Percentiles rank a stretch among this genome's conserved stretches.
Evolutionary conservation across 2,329 filamentous ascomycete genomes (phyloP).

Genomic region (Cladophialophora carrionii): DNA sequence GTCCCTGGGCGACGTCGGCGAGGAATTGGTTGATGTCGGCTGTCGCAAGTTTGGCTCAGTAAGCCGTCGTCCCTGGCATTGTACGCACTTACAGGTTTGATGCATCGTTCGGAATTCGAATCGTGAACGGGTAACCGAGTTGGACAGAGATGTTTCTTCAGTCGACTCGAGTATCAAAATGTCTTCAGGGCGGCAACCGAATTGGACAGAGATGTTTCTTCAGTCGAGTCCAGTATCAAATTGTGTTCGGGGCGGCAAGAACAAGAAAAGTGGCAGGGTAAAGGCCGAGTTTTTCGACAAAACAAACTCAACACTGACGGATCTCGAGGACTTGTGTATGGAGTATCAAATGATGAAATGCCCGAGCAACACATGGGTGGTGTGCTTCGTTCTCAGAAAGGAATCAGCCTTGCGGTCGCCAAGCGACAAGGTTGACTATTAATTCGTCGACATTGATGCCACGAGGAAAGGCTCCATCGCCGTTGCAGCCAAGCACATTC

Average conservation of each 20-base stretch:
- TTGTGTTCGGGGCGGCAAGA: background rate
- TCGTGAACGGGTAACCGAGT: background rate
- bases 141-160: background rate
- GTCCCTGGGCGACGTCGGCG: conserved; percentile 16
- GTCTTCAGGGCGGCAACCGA: too few relatives aligned
- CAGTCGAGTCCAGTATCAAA: too few relatives aligned
- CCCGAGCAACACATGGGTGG: background rate
- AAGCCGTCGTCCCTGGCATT: background rate
- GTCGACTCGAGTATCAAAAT: too few relatives aligned
- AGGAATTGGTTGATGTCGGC: conserved; percentile 30
- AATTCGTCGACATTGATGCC: background rate
- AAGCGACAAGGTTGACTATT: conserved; percentile 6
- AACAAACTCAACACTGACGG: background rate
- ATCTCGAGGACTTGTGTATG: background rate
- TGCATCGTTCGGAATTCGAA: background rate
- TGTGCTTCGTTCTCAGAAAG: conserved; percentile 10
- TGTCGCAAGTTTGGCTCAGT: background rate
- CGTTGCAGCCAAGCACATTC: background rate
- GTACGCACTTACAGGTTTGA: background rate
- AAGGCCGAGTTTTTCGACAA: background rate
- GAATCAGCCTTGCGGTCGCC: conserved; percentile 4
- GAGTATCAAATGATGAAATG: background rate
- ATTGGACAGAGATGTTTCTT: background rate
- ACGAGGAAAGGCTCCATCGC: background rate
- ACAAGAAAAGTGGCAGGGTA: background rate